phyloP scores from a whole-genome alignment of 208 protist species.

The Angomonas desouzai region DNA sequence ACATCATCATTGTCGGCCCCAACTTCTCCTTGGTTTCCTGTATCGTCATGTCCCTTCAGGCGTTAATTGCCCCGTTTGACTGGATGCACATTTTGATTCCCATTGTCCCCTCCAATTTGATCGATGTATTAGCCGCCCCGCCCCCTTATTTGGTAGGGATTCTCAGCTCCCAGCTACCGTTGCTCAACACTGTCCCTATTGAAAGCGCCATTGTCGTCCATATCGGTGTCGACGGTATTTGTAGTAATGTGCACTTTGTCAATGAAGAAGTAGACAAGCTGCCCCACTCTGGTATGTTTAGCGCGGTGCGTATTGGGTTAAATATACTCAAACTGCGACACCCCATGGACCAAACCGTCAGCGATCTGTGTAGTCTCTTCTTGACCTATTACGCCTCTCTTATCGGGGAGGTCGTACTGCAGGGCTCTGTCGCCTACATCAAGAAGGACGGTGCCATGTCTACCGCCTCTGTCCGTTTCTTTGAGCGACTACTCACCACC shows the following conservation, averaged over 20 bases:
- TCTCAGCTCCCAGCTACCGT: slow-evolving; percentile 58
- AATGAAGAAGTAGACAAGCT: slow-evolving; percentile 45
- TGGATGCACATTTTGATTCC: slow-evolving; percentile 86
- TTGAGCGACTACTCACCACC: slow-evolving; percentile 48
- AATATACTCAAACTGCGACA: slow-evolving; percentile 45
- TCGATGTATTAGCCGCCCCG: slow-evolving; percentile 72
- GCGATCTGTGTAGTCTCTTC: slow-evolving; percentile 76
- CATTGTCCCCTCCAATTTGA: slow-evolving; percentile 51
- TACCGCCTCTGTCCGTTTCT: slow-evolving; percentile 28
- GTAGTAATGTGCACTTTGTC: slow-evolving; percentile 49
- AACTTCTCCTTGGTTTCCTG: slow-evolving; percentile 76
- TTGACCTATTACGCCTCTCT: slow-evolving; percentile 73
- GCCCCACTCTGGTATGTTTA: slow-evolving; percentile 60
- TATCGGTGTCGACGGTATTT: slow-evolving; percentile 47
- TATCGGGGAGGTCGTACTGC: slow-evolving; percentile 57
- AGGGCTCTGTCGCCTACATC: slow-evolving; percentile 29
- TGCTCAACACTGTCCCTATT: slow-evolving; percentile 33
- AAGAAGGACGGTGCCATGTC: slow-evolving; percentile 4
- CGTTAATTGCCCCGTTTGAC: slow-evolving; percentile 75
- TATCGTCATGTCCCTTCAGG: slow-evolving; percentile 78
- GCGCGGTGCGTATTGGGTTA: slow-evolving; percentile 61
- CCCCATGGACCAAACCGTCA: slow-evolving; percentile 50
- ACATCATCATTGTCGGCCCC: slow-evolving; percentile 75
- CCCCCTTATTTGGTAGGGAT: slow-evolving; percentile 76
- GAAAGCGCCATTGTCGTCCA: slow-evolving; percentile 56